phyloP scores from a whole-genome alignment of 495 filamentous ascomycete species.

The Hyphodiscus hymeniophilus region DNA sequence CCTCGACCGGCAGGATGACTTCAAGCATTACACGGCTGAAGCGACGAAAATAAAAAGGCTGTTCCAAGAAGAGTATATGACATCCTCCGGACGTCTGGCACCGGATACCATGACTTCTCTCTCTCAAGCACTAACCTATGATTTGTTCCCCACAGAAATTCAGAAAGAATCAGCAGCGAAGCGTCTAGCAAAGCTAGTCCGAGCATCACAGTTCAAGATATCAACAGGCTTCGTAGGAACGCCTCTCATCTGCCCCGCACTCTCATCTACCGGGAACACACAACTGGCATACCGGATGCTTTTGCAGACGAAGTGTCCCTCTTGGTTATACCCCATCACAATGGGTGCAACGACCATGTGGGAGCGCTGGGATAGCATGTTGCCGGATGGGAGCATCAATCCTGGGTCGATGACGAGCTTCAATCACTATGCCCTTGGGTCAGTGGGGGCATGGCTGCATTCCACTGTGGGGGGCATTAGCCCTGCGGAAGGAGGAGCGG shows the following conservation, averaged over 20 bases:
- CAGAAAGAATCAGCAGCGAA: conserved; percentile 19
- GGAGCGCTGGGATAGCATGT: conserved; percentile 50
- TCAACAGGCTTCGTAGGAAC: conserved; percentile 49
- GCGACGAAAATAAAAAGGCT: conserved; percentile 23
- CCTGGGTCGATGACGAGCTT: conserved; percentile 47
- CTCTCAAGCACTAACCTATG: conserved; percentile 35
- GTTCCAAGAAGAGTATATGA: conserved; percentile 37
- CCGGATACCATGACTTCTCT: conserved; percentile 42
- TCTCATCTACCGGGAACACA: conserved; percentile 30
- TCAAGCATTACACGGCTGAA: conserved; percentile 23
- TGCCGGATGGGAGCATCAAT: conserved; percentile 41
- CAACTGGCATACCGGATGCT: conserved; percentile 25
- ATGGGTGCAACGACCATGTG: conserved; percentile 44
- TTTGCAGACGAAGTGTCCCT: conserved; percentile 29
- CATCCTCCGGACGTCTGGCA: conserved; percentile 27
- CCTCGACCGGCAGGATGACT: conserved; percentile 25
- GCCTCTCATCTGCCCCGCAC: conserved; percentile 35
- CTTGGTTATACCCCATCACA: conserved; percentile 43
- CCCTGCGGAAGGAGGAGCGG: conserved; percentile 7
- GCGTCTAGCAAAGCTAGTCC: conserved; percentile 32
- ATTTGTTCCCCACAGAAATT: conserved; percentile 28
- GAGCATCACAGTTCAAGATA: conserved; percentile 33
- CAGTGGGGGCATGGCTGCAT: conserved; percentile 12
- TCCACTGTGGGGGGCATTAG: conserved; percentile 9
- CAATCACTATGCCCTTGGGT: conserved; percentile 42